Percentiles rank a stretch among this genome's conserved stretches.
phyloP scores from a whole-genome alignment of 208 protist genomes.

The Leishmania lainsoni region DNA sequence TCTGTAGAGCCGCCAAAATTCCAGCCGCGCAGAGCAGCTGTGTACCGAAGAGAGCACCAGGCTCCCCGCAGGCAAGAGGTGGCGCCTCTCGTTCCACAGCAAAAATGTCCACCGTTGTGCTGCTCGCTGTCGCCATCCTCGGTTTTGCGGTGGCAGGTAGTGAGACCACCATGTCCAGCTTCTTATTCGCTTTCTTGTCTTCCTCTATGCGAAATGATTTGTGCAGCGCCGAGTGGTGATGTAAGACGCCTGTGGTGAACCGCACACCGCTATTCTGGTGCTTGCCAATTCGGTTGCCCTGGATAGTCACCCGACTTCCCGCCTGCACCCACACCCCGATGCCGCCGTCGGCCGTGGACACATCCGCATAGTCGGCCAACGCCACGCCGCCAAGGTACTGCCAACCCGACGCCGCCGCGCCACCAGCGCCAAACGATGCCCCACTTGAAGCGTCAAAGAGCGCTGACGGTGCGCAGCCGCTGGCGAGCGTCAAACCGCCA shows the following conservation, averaged over 20 bases:
- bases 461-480: constrained; percentile 36
- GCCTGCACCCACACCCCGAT: constrained; percentile 79
- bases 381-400: constrained; percentile 37
- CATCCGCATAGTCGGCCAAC: constrained; percentile 49
- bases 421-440: background rate
- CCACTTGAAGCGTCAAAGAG: background rate
- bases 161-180: constrained; percentile 9
- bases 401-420: background rate
- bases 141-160: constrained; percentile 1
- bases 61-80: constrained; percentile 35
- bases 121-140: background rate
- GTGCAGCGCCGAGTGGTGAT: constrained; percentile 57
- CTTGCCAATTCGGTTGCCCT: constrained; percentile 47
- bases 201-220: constrained; percentile 32
- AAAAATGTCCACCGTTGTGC: constrained; percentile 29
- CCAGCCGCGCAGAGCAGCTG: constrained; percentile 39
- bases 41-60: constrained; percentile 44
- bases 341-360: constrained; percentile 73
- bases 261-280: constrained; percentile 72
- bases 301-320: constrained; percentile 60
- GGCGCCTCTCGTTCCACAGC: constrained; percentile 28
- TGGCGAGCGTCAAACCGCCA: constrained; percentile 52
- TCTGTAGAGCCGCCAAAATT: constrained; percentile 35
- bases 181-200: background rate
- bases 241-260: constrained; percentile 45